Conservation (phyloP, 768 basidiomycete species). For the Leccinum imitatum region DNA sequence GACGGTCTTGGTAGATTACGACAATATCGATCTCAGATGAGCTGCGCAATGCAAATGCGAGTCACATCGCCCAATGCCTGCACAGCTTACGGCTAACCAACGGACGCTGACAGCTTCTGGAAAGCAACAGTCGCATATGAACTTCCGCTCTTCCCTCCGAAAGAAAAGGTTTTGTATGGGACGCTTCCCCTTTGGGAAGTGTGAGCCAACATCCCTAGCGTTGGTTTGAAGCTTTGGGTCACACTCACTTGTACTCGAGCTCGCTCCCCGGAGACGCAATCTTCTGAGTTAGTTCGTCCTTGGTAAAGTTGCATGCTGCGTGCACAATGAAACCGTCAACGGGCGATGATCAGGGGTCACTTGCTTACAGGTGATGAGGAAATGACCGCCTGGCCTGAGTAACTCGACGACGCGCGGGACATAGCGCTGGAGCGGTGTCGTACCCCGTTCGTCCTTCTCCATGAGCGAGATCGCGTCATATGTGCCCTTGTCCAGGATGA, state of each 20-base stretch:
- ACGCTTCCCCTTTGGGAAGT: constrained; percentile 57
- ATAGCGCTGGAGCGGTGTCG: constrained; percentile 56
- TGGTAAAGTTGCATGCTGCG: constrained; percentile 82
- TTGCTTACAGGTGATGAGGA: constrained; percentile 76
- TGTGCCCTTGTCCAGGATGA: constrained; percentile 85
- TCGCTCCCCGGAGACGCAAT: constrained; percentile 51
- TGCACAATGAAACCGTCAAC: neutral
- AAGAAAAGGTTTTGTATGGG: constrained; percentile 68
- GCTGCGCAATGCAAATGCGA: no score
- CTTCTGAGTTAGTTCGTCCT: constrained; percentile 60
- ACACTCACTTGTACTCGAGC: constrained; percentile 62
- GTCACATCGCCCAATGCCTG: neutral
- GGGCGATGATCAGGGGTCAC: neutral
- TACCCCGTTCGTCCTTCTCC: constrained; percentile 53
- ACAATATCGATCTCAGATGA: neutral
- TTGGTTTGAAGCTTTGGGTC: neutral
- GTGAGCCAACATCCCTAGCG: neutral
- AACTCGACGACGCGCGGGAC: constrained; percentile 54
- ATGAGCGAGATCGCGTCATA: constrained; percentile 82
- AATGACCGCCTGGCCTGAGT: constrained; percentile 64
- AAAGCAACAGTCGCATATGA: constrained; percentile 73
- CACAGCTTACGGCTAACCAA: neutral
- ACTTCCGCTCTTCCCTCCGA: constrained; percentile 77
- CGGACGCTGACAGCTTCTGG: constrained; percentile 33
- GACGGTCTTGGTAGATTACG: neutral